Base-by-base conservation (phyloP, 1,139 yeast genomes). In the Hansenula lynferdii region DNA sequence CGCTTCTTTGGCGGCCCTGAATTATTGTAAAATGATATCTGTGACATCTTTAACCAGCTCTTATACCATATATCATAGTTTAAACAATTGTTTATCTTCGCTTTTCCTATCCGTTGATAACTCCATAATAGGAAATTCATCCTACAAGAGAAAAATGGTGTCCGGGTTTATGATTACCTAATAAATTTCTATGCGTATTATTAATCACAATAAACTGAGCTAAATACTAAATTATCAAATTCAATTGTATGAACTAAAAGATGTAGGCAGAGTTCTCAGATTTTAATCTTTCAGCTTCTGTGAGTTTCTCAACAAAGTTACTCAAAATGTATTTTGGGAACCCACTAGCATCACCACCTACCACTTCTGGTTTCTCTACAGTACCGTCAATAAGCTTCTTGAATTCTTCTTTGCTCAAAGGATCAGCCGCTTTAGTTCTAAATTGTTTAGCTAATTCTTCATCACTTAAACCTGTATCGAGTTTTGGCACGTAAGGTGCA, bases 1-100 rank as follows among this genome's bases (percentile, higher is more conserved):
- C 57, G 41, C 40, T 51, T 53, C 17, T 38, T 20, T 3, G 49
- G 49, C 7, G 51, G 51, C 2, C 50, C 52, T 3, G 23, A 18
- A 2, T 17, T 28, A 17, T 37, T 28, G 7, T 23, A 17, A 16
- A 37, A 37, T 8, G 31, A 28, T 5, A 35, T 16, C 10, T 23
- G 23, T 8, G 31, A 16, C 31, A 27, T 25, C 33, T 17, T 12
- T 7, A 10, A 16, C 7, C 10, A 27, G n/a, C n/a, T n/a, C n/a
- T n/a, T n/a, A n/a, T n/a, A n/a, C n/a, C n/a, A n/a, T n/a, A n/a
- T n/a, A 11, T 17, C 8, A 14, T 17, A 5, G 14, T 27, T 17
- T 16, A 7, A 17, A 5, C n/a, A 5, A 8, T 20, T 27, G 28
- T 14, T 15, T 16, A 15, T 26, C 19, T 28, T 18, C 6, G 26